Conservation (phyloP, 305 asterid genomes). For the Solanum chacoense region DNA sequence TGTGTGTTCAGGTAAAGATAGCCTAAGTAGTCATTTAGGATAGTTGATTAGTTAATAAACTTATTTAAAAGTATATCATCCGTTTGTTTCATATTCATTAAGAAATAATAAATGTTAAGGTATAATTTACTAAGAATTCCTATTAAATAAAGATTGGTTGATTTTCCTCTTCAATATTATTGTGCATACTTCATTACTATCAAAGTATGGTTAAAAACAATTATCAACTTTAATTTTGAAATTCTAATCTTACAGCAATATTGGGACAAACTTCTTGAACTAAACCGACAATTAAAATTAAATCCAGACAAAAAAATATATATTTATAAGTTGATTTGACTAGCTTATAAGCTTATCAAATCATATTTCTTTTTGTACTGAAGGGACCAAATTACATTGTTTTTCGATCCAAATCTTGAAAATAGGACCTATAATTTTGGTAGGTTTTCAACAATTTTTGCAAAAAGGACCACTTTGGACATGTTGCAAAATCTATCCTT, state of each 20-base stretch:
- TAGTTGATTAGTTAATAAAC: neutral
- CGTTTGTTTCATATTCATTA: neutral
- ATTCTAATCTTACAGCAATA: neutral
- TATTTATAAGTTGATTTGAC: neutral
- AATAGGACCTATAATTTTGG: neutral
- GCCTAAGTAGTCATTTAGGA: neutral
- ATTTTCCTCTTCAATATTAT: neutral
- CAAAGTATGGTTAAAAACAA: neutral
- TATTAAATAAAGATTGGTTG: neutral
- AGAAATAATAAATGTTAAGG: neutral
- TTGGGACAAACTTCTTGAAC: neutral
- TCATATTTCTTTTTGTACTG: neutral
- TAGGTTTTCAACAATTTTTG: conserved; percentile 7
- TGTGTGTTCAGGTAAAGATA: neutral
- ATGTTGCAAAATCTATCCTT: conserved; percentile 14
- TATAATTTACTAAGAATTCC: neutral
- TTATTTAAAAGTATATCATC: neutral
- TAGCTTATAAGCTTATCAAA: neutral
- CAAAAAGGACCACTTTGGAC: conserved; percentile 15
- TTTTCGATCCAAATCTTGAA: neutral
- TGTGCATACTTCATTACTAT: neutral
- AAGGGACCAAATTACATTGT: neutral
- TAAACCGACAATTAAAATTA: neutral
- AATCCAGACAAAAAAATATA: too few relatives aligned
- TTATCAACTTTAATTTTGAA: neutral